Evolutionary conservation across 169 alveolate genomes (phyloP).

Genomic region (Babesia caballi): DNA sequence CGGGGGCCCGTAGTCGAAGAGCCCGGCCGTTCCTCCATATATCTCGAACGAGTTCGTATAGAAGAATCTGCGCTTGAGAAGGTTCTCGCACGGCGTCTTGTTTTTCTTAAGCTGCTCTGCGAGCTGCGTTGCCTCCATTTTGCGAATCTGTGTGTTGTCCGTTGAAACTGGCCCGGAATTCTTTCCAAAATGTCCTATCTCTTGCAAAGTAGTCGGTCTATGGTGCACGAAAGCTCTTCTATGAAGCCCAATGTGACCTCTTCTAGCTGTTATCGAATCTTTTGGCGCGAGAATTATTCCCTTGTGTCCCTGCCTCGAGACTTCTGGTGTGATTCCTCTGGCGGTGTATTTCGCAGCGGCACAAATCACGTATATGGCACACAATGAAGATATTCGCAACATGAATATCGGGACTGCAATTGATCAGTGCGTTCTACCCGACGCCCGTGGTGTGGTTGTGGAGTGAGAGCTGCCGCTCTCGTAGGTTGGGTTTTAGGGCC

Average conservation of each 20-base stretch:
- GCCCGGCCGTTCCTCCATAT: slow-evolving; percentile 96
- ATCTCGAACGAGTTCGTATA: slow-evolving; percentile 90
- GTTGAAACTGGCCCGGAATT: background rate
- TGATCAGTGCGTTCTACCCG: too few species aligned
- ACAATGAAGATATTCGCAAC: slow-evolving; percentile 33
- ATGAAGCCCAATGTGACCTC: background rate
- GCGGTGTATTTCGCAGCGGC: slow-evolving; percentile 23
- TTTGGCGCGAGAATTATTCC: background rate
- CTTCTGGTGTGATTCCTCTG: background rate
- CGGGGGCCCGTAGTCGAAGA: slow-evolving; percentile 95
- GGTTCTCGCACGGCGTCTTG: slow-evolving; percentile 81
- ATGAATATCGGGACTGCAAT: slow-evolving; percentile 10
- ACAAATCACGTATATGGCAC: slow-evolving; percentile 32
- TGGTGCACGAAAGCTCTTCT: background rate
- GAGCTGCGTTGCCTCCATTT: slow-evolving; percentile 50
- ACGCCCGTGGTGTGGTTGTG: too few species aligned
- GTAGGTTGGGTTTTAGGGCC: background rate
- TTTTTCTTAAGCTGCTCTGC: slow-evolving; percentile 37
- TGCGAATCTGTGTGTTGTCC: background rate
- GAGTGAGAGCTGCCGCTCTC: too few species aligned
- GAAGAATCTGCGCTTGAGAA: slow-evolving; percentile 90
- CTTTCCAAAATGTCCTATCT: background rate
- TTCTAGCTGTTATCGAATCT: background rate
- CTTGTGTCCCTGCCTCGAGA: background rate
- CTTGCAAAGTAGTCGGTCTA: background rate